phyloP scores from a whole-genome alignment of 768 basidiomycete genomes.

The Piloderma croceum region DNA sequence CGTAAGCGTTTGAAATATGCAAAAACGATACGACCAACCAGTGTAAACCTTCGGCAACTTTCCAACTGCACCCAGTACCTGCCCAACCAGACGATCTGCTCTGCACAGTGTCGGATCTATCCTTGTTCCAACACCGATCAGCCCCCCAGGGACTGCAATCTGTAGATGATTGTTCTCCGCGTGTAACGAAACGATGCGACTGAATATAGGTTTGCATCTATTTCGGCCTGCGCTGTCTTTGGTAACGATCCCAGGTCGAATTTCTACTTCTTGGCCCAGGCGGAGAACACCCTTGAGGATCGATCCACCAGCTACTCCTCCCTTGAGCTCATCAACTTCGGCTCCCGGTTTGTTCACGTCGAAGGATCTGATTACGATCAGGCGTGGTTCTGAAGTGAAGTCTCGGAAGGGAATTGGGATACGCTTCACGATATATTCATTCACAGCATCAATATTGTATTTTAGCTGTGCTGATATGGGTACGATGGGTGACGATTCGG shows the following conservation, averaged over 20 bases:
- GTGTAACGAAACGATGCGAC: constrained; percentile 82
- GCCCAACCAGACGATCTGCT: constrained; percentile 94
- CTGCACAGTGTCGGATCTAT: constrained; percentile 96
- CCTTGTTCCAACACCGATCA: constrained; percentile 97
- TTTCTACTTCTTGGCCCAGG: constrained; percentile 92
- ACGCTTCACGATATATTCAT: constrained; percentile 95
- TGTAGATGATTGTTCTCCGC: constrained; percentile 93
- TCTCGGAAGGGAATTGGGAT: constrained; percentile 94
- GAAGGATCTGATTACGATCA: constrained; percentile 98
- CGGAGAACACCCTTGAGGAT: constrained; percentile 89
- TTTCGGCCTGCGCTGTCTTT: constrained; percentile 89
- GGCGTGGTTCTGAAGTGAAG: constrained; percentile 84
- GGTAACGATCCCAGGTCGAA: constrained; percentile 93
- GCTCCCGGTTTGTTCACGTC: constrained; percentile 99
- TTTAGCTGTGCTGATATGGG: constrained; percentile 98
- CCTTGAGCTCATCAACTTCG: constrained; percentile 94
- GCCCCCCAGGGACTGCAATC: constrained; percentile 94
- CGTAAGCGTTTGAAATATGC: not conserved
- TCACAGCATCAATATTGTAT: constrained; percentile 99
- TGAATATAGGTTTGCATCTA: constrained; percentile 91
- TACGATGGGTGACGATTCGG: constrained; percentile 95
- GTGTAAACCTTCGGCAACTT: constrained; percentile 92
- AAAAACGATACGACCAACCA: constrained; percentile 36
- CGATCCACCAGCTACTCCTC: constrained; percentile 96
- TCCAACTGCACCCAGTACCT: constrained; percentile 92